Conservation (phyloP, 192 early-diverging fungal genomes). For the Podochytrium sp. region DNA sequence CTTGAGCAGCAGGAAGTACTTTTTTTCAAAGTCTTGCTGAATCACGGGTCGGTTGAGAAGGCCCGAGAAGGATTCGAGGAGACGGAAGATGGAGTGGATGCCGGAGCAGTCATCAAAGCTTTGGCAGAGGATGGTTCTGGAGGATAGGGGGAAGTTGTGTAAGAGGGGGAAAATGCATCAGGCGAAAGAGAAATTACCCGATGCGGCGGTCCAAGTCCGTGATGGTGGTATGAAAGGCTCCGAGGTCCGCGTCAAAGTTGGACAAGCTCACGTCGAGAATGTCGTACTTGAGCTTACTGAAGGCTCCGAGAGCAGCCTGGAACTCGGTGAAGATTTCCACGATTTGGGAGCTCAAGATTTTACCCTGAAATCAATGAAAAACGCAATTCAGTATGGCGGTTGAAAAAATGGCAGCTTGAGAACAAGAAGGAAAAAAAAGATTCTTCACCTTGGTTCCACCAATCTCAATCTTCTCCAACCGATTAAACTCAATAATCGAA, state of each 20-base stretch:
- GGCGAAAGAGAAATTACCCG: conserved; percentile 35
- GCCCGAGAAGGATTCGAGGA: conserved; percentile 66
- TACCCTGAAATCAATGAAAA: conserved; percentile 49
- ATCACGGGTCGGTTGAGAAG: conserved; percentile 58
- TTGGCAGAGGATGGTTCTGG: conserved; percentile 62
- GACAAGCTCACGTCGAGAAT: conserved; percentile 51
- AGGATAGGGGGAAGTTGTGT: not conserved
- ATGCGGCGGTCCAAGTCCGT: conserved; percentile 64
- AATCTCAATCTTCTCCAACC: conserved; percentile 71
- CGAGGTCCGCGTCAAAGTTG: conserved; percentile 60
- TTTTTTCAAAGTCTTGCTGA: conserved; percentile 62
- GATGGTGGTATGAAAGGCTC: conserved; percentile 58
- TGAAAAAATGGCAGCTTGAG: too few relatives aligned
- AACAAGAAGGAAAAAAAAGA: conserved; percentile 5
- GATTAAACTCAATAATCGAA: conserved; percentile 72
- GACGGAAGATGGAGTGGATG: conserved; percentile 58
- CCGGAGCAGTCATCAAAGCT: conserved; percentile 68
- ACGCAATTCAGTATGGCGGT: not conserved
- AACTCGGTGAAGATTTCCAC: conserved; percentile 68
- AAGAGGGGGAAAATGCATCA: not conserved
- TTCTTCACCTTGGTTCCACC: conserved; percentile 64
- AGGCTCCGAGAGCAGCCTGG: conserved; percentile 47
- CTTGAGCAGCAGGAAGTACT: conserved; percentile 61
- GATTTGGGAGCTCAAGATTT: conserved; percentile 67
- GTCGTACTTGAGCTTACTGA: conserved; percentile 65